Conservation (phyloP, 257 asterid genomes). For the Nicotiana tomentosiformis region DNA sequence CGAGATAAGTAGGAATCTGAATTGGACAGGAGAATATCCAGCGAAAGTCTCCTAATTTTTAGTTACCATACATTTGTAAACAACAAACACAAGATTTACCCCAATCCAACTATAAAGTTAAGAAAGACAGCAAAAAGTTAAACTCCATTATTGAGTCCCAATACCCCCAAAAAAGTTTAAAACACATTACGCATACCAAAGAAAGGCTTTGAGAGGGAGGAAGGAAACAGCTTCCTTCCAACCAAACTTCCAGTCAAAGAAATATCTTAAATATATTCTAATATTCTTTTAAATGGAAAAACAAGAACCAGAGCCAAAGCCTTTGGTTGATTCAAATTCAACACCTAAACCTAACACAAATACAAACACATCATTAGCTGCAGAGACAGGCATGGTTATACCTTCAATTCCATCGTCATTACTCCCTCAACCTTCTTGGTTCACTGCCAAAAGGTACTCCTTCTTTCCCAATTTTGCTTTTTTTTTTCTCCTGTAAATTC, state of each 20-base stretch:
- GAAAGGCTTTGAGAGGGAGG: neutral
- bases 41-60: neutral
- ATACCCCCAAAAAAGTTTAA: neutral
- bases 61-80: neutral
- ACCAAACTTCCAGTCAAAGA: conserved; percentile 1
- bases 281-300: conserved; percentile 8
- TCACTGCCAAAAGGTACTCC: conserved; percentile 35
- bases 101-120: neutral
- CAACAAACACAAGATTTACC: conserved; percentile 9
- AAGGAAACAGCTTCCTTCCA: neutral
- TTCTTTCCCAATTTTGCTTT: neutral
- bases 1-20: neutral
- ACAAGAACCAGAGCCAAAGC: conserved; percentile 26
- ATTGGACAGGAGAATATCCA: neutral
- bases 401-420: conserved; percentile 17
- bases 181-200: neutral
- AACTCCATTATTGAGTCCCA: conserved; percentile 2
- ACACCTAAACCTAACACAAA: neutral
- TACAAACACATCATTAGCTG: conserved; percentile 8
- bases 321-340: conserved; percentile 12
- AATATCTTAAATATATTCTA: neutral
- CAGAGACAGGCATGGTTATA: neutral
- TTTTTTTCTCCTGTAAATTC: neutral
- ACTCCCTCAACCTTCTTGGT: conserved; percentile 37
- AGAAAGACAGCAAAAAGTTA: neutral